A percentile compares a stretch with the other conserved stretches of the same genome.
Conservation (phyloP, 768 basidiomycete species). For the Sistotremastrum suecicum region DNA sequence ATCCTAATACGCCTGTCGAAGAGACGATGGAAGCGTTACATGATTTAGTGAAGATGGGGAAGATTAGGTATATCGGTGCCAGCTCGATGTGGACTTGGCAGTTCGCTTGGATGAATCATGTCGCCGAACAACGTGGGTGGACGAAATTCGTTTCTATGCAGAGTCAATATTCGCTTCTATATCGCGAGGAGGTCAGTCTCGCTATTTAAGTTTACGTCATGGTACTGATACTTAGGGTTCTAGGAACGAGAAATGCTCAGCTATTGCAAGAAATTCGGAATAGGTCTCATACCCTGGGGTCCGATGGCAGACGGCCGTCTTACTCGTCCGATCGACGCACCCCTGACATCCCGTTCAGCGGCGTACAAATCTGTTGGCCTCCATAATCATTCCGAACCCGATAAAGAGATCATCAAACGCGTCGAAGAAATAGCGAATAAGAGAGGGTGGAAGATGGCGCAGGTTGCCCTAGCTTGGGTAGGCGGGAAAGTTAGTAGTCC, state of each 20-base stretch:
- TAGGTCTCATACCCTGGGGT: constrained; percentile 28
- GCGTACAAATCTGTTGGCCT: constrained; percentile 10
- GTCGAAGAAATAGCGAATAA: constrained; percentile 24
- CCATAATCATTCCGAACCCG: constrained; percentile 9
- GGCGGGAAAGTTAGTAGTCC: constrained; percentile 20
- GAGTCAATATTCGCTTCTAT: constrained; percentile 27
- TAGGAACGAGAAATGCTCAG: constrained; percentile 22
- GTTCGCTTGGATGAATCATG: constrained; percentile 10
- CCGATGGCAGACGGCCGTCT: constrained; percentile 19
- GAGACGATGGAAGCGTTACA: constrained; percentile 29
- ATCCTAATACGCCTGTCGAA: constrained; percentile 14
- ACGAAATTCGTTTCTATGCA: constrained; percentile 36
- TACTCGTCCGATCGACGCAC: constrained; percentile 10
- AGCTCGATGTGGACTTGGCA: constrained; percentile 15
- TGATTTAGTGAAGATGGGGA: constrained; percentile 28
- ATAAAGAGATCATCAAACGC: constrained; percentile 13
- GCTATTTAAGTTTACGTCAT: background rate
- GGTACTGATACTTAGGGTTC: background rate
- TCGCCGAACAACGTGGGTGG: constrained; percentile 12
- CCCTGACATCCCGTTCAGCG: constrained; percentile 3
- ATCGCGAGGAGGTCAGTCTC: constrained; percentile 24
- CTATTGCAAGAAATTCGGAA: constrained; percentile 18
- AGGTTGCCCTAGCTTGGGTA: constrained; percentile 25
- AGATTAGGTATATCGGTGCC: constrained; percentile 23
- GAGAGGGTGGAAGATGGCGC: constrained; percentile 22